phyloP scores from a whole-genome alignment of 2,329 filamentous ascomycete genomes.

The Dryadomyces quercus-mongolicae region DNA sequence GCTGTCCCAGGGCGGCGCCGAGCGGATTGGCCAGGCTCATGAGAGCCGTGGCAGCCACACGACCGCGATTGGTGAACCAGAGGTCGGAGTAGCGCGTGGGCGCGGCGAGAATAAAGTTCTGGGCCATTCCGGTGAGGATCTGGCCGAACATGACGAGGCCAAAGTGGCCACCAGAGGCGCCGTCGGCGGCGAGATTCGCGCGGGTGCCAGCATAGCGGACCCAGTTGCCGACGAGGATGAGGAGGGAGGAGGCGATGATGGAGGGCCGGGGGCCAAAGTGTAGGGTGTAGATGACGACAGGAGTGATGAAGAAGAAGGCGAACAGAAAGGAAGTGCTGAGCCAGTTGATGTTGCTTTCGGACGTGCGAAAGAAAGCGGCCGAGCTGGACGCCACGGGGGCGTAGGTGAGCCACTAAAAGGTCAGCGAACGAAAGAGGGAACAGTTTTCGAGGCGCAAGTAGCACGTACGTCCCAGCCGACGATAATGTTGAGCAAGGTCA shows the following conservation, averaged over 20 bases:
- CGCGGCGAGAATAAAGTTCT: conserved; percentile 83
- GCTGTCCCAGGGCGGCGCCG: conserved; percentile 76
- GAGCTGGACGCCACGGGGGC: conserved; percentile 68
- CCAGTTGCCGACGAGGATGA: conserved; percentile 82
- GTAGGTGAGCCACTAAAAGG: conserved; percentile 73
- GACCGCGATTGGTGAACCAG: conserved; percentile 80
- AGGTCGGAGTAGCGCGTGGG: conserved; percentile 86
- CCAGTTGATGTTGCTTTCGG: conserved; percentile 79
- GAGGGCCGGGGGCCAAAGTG: conserved; percentile 70
- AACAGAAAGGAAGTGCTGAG: conserved; percentile 80
- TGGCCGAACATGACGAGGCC: conserved; percentile 81
- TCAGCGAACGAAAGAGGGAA: background rate
- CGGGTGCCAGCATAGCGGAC: conserved; percentile 65
- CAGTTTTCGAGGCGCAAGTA: background rate
- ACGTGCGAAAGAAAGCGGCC: conserved; percentile 63
- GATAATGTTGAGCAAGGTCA: conserved; percentile 82
- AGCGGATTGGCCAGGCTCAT: conserved; percentile 81
- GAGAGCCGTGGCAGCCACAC: conserved; percentile 78
- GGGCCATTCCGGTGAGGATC: conserved; percentile 75
- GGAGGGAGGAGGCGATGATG: conserved; percentile 58
- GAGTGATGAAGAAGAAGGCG: conserved; percentile 62
- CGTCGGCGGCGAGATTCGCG: conserved; percentile 16
- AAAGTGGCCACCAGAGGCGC: conserved; percentile 43
- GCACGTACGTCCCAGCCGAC: conserved; percentile 86
- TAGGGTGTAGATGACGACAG: conserved; percentile 63